Base-by-base conservation (phyloP, 1,284 basidiomycete genomes). In the Porogramme epimiltina region DNA sequence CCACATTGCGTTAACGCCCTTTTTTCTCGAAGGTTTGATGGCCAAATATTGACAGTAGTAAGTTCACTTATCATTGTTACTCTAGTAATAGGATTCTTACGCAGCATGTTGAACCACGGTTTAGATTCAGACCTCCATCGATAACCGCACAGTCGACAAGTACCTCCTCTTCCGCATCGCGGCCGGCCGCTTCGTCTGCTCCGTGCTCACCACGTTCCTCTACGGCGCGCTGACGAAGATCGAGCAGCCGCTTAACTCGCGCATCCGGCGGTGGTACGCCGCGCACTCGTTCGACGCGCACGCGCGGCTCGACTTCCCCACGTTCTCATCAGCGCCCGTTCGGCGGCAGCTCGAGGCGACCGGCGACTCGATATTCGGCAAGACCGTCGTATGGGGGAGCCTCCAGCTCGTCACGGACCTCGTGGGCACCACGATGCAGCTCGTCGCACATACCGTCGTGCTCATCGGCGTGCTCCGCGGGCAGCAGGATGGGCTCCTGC, bases 271-370 rank as follows among this genome's bases (percentile, higher is more conserved):
- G 46, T 77, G 80, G 65, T 91, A 86, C 64, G 74, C 83, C 1
- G 68, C 78, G 5, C 84, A 84, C 54, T 80, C 81, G 45, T 88
- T 89, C 65, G 72, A 73, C 37, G 81, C 85, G 10, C 78, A 84
- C 63, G 80, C 81, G 19, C 79, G 89, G 15, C 75, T 91, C 31
- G 89, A 91, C 64, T 73, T 90, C 2, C 86, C 89, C 2, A 89
- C 89, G 0, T 90, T 79, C 59, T 78, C 84, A 44, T 85, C 89
- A 63, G 73, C 82, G 2, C 76, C 77, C 8, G 73, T 89, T 6
- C 81, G 83, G 59, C 72, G 79, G 23, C 86, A 89, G 60, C 70
- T 91, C 18, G 80, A 87, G 47, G 71, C 79, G 16, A 74, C 79
- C 9, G 70, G 72, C 23, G 69, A 73, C 33, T 72, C 69, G 20